Evolutionary conservation across 768 basidiomycete species (phyloP).

Genomic region (Pulveroboletus sp.): DNA sequence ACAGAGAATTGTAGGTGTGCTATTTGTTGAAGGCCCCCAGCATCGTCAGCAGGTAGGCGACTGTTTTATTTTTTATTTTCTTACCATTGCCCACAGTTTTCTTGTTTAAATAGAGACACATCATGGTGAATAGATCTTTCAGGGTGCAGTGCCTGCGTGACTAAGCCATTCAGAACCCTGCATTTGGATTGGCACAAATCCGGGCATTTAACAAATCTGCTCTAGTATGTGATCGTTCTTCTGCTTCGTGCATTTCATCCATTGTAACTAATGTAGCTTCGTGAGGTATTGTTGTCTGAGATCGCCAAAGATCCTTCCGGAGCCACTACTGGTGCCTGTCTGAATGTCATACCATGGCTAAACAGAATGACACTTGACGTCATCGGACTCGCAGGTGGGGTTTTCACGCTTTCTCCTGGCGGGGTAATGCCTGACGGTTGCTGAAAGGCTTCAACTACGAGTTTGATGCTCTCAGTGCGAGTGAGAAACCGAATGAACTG

Average conservation of each 20-base stretch:
- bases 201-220: conserved; percentile 53
- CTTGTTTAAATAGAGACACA: conserved; percentile 14
- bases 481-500: conserved; percentile 28
- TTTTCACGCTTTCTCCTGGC: not conserved
- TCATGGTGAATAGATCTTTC: conserved; percentile 24
- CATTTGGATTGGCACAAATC: conserved; percentile 59
- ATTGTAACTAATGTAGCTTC: conserved; percentile 28
- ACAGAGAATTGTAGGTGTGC: conserved; percentile 37
- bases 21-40: conserved; percentile 40
- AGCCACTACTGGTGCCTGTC: conserved; percentile 9
- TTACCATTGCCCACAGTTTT: too few relatives aligned
- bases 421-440: not conserved
- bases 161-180: conserved; percentile 48
- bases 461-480: conserved; percentile 30
- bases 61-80: too few relatives aligned
- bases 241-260: not conserved
- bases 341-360: conserved; percentile 35
- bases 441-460: conserved; percentile 37
- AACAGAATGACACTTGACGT: conserved; percentile 38
- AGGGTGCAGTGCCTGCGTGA: not conserved
- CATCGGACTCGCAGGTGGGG: conserved; percentile 39
- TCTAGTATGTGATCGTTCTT: not conserved
- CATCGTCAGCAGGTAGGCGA: conserved; percentile 44
- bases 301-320: conserved; percentile 25
- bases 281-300: conserved; percentile 44